These are phyloP conservation scores for Mallotus repandus DNA, from an alignment of 441 rosid genomes.

Conservation along the genomic window DNA sequence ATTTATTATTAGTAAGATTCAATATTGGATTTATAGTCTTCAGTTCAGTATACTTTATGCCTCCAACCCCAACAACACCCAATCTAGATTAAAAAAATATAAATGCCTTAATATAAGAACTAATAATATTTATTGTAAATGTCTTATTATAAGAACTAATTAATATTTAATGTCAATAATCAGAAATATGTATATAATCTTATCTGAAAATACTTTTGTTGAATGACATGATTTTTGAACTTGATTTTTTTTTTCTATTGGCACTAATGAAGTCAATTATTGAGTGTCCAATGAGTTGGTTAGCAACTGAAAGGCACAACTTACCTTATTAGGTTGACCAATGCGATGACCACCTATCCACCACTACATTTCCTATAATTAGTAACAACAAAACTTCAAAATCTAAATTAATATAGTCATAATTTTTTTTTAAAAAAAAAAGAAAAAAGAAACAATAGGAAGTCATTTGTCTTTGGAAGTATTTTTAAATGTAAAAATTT, in stretches of 20 bases:
- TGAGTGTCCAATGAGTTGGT: not conserved
- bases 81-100: not conserved
- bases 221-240: not conserved
- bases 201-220: not conserved
- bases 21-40: no score
- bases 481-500: no score
- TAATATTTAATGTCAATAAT: not conserved
- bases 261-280: not conserved
- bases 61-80: no score
- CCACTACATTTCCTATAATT: not conserved
- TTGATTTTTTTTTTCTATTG: no score
- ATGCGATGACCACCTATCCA: not conserved
- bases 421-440: no score
- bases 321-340: not conserved
- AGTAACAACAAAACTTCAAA: not conserved
- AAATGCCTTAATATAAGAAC: not conserved
- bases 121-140: not conserved
- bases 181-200: not conserved
- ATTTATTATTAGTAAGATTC: no score
- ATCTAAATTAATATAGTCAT: no score
- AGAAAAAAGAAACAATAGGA: no score
- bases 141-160: not conserved
- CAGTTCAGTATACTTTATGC: no score
- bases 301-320: constrained; percentile 11
- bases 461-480: no score